Conservation (phyloP, 192 early-diverging fungal species). For the Glomus cerebriforme region DNA sequence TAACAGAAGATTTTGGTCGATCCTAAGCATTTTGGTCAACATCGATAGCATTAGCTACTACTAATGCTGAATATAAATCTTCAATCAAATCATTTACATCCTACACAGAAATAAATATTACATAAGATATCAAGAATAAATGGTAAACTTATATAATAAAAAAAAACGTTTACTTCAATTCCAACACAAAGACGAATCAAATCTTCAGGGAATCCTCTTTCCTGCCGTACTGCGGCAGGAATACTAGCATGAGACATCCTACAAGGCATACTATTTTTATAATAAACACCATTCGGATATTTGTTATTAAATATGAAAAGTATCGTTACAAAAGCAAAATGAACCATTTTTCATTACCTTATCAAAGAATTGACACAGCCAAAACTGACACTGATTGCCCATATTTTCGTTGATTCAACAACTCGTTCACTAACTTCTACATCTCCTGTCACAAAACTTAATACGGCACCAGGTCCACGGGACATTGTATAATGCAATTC, state of each 20-base stretch:
- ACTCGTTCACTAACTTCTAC: slow-evolving; percentile 75
- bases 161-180: slow-evolving; percentile 63
- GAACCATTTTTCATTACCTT: slow-evolving; percentile 52
- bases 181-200: slow-evolving; percentile 95
- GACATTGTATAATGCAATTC: slow-evolving; percentile 79
- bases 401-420: slow-evolving; percentile 81
- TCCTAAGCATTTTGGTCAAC: too few relatives aligned
- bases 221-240: slow-evolving; percentile 85
- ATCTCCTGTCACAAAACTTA: slow-evolving; percentile 93
- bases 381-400: slow-evolving; percentile 96
- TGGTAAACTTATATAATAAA: not conserved
- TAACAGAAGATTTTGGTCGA: too few relatives aligned
- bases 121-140: not conserved
- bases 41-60: slow-evolving; percentile 43
- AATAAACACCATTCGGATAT: not conserved
- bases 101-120: not conserved
- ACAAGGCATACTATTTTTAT: slow-evolving; percentile 82
- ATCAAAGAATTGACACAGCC: slow-evolving; percentile 98
- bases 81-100: slow-evolving; percentile 88
- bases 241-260: slow-evolving; percentile 98
- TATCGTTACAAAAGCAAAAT: slow-evolving; percentile 1
- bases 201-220: slow-evolving; percentile 92
- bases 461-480: slow-evolving; percentile 86
- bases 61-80: slow-evolving; percentile 80
- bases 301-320: not conserved